Conservation (phyloP, 805 yeast genomes). For the Metschnikowia chrysomelidarum region DNA sequence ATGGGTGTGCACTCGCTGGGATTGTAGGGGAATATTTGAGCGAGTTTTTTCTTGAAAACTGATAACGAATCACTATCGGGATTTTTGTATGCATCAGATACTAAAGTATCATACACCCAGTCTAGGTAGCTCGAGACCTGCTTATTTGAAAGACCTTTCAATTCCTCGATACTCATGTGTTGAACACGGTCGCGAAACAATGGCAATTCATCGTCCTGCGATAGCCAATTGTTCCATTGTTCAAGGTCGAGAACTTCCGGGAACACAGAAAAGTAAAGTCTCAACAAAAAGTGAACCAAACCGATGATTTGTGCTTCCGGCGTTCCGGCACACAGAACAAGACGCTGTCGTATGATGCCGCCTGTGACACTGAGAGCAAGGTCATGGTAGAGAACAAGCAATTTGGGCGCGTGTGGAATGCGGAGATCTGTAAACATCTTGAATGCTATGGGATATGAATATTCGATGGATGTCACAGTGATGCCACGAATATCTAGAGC, state of each 20-base stretch:
- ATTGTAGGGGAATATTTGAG: constrained; percentile 27
- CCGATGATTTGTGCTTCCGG: constrained; percentile 41
- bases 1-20: neutral
- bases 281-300: constrained; percentile 30
- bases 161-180: constrained; percentile 22
- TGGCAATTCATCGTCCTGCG: constrained; percentile 9
- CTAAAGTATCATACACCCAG: constrained; percentile 44
- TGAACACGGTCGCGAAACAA: constrained; percentile 12
- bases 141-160: constrained; percentile 48
- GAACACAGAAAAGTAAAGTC: constrained; percentile 24
- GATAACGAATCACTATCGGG: constrained; percentile 19
- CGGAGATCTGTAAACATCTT: constrained; percentile 41
- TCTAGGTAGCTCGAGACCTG: constrained; percentile 47
- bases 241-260: constrained; percentile 11
- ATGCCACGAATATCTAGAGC: constrained; percentile 7
- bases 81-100: constrained; percentile 22
- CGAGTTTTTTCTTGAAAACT: constrained; percentile 30
- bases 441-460: constrained; percentile 39
- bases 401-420: constrained; percentile 48
- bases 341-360: constrained; percentile 9
- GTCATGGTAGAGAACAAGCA: constrained; percentile 36
- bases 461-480: constrained; percentile 19
- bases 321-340: constrained; percentile 8
- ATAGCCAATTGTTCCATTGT: constrained; percentile 24
- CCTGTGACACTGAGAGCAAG: constrained; percentile 15